Evolutionary conservation across 306 rosid species (phyloP).

Genomic region (Medicago ruthenica): DNA sequence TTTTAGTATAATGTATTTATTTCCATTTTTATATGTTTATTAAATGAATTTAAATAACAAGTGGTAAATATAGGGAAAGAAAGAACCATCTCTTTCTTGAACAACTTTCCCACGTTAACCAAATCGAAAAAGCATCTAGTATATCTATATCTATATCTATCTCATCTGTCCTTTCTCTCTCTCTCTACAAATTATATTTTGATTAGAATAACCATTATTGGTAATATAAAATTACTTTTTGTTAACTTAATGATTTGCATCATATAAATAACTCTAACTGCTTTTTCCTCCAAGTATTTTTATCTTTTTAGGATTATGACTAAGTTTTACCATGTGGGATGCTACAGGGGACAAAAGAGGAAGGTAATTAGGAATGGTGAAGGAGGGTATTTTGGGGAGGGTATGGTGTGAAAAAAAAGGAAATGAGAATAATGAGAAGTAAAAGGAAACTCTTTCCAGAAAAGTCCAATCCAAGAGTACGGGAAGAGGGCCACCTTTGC

Average conservation of each 20-base stretch:
- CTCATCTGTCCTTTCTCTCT: slow-evolving; percentile 27
- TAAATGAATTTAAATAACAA: slow-evolving; percentile 26
- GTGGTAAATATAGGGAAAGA: slow-evolving; percentile 47
- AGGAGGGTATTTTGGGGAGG: slow-evolving; percentile 49
- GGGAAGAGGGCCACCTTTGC: slow-evolving; percentile 91
- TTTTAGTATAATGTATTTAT: neutral
- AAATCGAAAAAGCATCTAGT: slow-evolving; percentile 84
- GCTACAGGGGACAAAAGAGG: slow-evolving; percentile 41
- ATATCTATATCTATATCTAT: slow-evolving; percentile 8
- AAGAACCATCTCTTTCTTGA: slow-evolving; percentile 74
- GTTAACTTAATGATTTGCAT: slow-evolving; percentile 46
- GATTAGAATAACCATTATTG: no score
- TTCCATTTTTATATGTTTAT: slow-evolving; percentile 16
- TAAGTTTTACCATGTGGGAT: slow-evolving; percentile 49
- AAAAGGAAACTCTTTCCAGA: slow-evolving; percentile 75
- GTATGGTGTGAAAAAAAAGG: slow-evolving; percentile 58
- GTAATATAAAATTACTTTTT: slow-evolving; percentile 37
- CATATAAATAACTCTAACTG: no score
- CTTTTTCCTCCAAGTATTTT: neutral
- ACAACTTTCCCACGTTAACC: slow-evolving; percentile 94
- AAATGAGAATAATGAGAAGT: slow-evolving; percentile 61
- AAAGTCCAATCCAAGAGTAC: slow-evolving; percentile 96
- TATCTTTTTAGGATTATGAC: slow-evolving; percentile 40
- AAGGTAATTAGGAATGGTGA: neutral
- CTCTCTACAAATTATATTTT: neutral